These are phyloP conservation scores for Boletus rubroflammeus DNA, from an alignment of 768 basidiomycete genomes.

Conservation along the genomic window DNA sequence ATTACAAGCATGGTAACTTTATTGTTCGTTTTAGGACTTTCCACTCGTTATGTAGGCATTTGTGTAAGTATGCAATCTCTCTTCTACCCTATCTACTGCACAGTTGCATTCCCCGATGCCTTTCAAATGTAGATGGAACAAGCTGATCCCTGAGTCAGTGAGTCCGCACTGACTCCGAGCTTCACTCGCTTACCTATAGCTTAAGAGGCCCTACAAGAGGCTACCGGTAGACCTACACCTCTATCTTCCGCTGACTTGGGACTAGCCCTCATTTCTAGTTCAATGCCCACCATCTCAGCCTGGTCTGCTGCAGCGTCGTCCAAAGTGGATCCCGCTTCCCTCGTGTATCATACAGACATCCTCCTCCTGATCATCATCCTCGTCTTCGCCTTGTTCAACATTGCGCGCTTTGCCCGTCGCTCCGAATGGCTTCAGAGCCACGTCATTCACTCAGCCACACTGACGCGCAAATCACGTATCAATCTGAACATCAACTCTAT, in stretches of 20 bases:
- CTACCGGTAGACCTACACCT: background rate
- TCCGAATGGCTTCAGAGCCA: conserved; percentile 53
- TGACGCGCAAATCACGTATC: conserved; percentile 4
- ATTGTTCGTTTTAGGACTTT: too few species aligned
- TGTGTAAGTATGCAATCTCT: too few species aligned
- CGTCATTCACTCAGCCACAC: conserved; percentile 33
- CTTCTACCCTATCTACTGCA: too few species aligned
- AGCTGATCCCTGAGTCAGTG: too few species aligned
- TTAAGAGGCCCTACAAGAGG: background rate
- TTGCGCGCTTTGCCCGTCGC: conserved; percentile 47
- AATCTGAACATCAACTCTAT: conserved; percentile 17
- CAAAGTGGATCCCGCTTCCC: background rate
- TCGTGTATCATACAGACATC: conserved; percentile 42
- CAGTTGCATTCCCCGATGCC: too few species aligned
- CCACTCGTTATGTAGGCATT: too few species aligned
- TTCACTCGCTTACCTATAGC: too few species aligned
- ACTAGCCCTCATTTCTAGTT: conserved; percentile 3
- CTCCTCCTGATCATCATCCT: conserved; percentile 42
- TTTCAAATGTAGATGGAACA: too few species aligned
- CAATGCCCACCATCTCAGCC: conserved; percentile 1
- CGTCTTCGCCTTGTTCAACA: conserved; percentile 37
- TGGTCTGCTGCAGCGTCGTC: background rate
- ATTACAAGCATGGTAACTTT: too few species aligned
- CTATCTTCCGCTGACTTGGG: conserved; percentile 1
- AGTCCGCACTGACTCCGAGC: too few species aligned